These are phyloP conservation scores for Carex cristatella DNA, from an alignment of 176 grass and related monocot species.

Conservation along the genomic window DNA sequence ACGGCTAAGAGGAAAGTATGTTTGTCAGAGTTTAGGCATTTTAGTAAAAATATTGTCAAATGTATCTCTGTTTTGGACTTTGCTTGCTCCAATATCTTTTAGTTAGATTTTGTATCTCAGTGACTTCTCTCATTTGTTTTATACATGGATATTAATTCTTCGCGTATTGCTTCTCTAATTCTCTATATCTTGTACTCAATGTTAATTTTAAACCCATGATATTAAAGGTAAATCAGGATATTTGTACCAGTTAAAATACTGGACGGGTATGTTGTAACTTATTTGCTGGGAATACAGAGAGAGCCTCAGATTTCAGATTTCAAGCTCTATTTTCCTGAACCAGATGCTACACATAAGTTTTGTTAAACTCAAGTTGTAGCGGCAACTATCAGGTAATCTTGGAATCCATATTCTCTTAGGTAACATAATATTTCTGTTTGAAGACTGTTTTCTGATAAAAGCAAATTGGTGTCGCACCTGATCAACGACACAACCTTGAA, in stretches of 20 bases:
- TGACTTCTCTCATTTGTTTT: neutral
- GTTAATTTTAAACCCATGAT: neutral
- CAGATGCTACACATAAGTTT: neutral
- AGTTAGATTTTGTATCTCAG: neutral
- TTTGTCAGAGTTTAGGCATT: neutral
- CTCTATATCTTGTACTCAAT: neutral
- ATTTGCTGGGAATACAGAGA: neutral
- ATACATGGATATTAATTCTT: neutral
- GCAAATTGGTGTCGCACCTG: no score
- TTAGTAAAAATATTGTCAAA: neutral
- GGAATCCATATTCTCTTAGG: no score
- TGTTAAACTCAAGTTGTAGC: neutral
- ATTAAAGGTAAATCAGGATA: neutral
- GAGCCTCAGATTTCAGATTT: neutral
- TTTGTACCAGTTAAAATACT: neutral
- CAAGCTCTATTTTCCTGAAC: neutral
- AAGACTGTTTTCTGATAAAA: no score
- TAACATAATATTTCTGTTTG: no score
- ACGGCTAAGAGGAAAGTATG: neutral
- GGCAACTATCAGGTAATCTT: neutral
- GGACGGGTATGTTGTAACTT: neutral
- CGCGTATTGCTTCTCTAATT: neutral
- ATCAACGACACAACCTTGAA: no score
- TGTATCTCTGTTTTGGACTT: neutral
- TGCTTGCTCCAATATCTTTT: neutral